Conservation (phyloP, 768 basidiomycete species). For the Calocera cornea region DNA sequence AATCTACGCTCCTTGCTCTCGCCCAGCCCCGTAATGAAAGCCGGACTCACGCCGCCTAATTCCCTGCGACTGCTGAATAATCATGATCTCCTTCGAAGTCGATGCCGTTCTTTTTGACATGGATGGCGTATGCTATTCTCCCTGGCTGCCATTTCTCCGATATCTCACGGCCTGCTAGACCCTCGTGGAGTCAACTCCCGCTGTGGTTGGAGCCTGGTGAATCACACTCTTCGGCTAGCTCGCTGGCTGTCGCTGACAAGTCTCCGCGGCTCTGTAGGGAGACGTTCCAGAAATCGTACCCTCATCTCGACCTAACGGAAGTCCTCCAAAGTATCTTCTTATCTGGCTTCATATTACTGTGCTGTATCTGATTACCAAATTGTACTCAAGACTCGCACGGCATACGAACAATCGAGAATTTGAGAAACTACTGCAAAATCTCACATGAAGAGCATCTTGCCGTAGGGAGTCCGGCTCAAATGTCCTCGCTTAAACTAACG, state of each 20-base stretch:
- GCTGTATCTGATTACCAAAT: not conserved
- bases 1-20: not conserved
- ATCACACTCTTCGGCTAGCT: not conserved
- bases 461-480: not conserved
- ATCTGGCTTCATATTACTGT: not conserved
- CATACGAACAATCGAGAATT: not conserved
- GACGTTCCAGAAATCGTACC: not conserved
- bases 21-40: not conserved
- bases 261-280: constrained; percentile 4
- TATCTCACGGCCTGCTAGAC: not conserved
- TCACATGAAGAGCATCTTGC: constrained; percentile 3
- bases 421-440: not conserved
- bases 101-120: constrained; percentile 5
- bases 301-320: not conserved
- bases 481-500: not conserved
- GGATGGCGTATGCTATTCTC: not conserved
- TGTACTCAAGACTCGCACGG: constrained; percentile 3
- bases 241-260: not conserved
- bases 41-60: too few relatives aligned
- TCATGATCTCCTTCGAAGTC: constrained; percentile 4
- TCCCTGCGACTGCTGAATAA: not conserved
- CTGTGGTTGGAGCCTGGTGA: constrained; percentile 1
- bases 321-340: not conserved
- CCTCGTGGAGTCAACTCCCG: constrained; percentile 3
- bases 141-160: not conserved